phyloP scores from a whole-genome alignment of 2,329 filamentous ascomycete species.

The Fusarium papillatum region DNA sequence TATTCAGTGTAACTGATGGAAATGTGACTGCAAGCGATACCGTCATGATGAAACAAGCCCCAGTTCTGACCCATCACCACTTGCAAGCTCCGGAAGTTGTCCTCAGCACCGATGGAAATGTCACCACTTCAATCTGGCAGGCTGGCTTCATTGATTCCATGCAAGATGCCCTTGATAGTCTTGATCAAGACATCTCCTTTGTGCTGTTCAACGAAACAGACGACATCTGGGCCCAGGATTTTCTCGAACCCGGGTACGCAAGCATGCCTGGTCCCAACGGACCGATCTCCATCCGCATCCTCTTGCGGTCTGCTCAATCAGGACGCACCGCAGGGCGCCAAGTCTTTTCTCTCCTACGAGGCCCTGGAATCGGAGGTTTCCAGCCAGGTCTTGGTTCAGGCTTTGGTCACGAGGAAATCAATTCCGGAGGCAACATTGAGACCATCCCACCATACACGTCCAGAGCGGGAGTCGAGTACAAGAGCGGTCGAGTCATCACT shows the following conservation, averaged over 20 bases:
- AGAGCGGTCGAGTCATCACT: constrained; percentile 37
- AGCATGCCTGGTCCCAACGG: constrained; percentile 54
- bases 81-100: constrained; percentile 46
- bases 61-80: constrained; percentile 54
- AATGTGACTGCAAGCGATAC: constrained; percentile 33
- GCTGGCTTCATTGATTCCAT: constrained; percentile 38
- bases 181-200: constrained; percentile 36
- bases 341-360: constrained; percentile 49
- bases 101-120: constrained; percentile 35
- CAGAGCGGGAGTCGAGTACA: constrained; percentile 39
- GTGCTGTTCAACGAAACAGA: constrained; percentile 37
- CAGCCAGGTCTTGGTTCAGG: constrained; percentile 35
- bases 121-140: constrained; percentile 8
- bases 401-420: constrained; percentile 29
- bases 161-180: constrained; percentile 8
- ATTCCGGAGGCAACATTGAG: constrained; percentile 51
- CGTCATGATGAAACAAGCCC: constrained; percentile 52
- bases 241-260: constrained; percentile 53
- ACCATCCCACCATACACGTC: constrained; percentile 51
- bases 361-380: constrained; percentile 47
- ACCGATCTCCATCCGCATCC: constrained; percentile 47
- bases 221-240: constrained; percentile 56
- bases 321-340: constrained; percentile 45
- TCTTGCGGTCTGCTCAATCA: constrained; percentile 49
- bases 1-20: constrained; percentile 46